These are phyloP conservation scores for Moesziomyces aphidis DNA, from an alignment of 1,284 basidiomycete species.

Conservation along the genomic window DNA sequence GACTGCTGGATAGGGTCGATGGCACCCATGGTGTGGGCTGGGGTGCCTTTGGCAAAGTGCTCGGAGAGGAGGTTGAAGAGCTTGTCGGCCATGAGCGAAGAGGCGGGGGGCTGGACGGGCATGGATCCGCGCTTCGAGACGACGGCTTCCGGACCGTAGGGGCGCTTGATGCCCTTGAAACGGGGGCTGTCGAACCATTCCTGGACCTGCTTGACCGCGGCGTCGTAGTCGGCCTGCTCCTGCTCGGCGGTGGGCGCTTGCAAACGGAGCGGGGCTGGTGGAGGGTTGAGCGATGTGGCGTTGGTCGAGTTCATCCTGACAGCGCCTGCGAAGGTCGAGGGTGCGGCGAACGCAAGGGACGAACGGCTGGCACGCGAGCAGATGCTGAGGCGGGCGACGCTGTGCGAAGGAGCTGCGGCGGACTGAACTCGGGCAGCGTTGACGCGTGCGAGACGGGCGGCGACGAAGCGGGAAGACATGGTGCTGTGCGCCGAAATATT, in stretches of 20 bases:
- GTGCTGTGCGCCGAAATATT: slow-evolving; percentile 6
- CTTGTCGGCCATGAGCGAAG: slow-evolving; percentile 83
- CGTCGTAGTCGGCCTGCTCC: slow-evolving; percentile 77
- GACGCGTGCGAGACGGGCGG: slow-evolving; percentile 42
- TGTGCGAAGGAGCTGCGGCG: slow-evolving; percentile 9
- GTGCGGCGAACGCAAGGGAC: slow-evolving; percentile 3
- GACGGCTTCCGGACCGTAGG: slow-evolving; percentile 82
- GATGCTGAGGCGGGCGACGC: slow-evolving; percentile 18
- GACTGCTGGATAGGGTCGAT: slow-evolving; percentile 93
- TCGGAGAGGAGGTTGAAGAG: slow-evolving; percentile 77
- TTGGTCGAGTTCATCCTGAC: slow-evolving; percentile 71
- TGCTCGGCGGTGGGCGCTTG: slow-evolving; percentile 75
- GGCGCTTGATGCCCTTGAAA: slow-evolving; percentile 79
- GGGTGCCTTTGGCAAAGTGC: slow-evolving; percentile 74
- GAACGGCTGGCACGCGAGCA: slow-evolving; percentile 4
- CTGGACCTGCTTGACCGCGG: slow-evolving; percentile 75
- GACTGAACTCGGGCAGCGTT: slow-evolving; percentile 32
- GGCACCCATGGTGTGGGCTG: slow-evolving; percentile 64
- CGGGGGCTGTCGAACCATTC: slow-evolving; percentile 81
- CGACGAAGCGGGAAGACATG: slow-evolving; percentile 35
- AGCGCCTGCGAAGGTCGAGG: neutral
- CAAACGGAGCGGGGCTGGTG: slow-evolving; percentile 73
- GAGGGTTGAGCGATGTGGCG: slow-evolving; percentile 71
- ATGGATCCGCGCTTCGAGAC: slow-evolving; percentile 89
- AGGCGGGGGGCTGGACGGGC: slow-evolving; percentile 78